These are phyloP conservation scores for Cocos nucifera DNA, from an alignment of 176 grass and related monocot genomes.

Conservation along the genomic window DNA sequence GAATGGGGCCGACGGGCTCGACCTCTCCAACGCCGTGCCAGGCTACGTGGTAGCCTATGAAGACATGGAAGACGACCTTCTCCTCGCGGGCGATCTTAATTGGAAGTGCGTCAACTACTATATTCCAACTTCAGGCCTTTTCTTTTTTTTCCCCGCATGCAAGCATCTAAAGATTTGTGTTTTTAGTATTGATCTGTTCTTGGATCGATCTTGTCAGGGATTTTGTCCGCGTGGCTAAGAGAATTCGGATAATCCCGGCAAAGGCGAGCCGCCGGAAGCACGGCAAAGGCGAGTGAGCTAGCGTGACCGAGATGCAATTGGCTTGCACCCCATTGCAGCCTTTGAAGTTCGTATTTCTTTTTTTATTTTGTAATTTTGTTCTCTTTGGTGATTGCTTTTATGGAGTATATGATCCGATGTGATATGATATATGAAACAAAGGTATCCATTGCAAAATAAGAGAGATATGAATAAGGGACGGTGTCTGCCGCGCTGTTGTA, in stretches of 20 bases:
- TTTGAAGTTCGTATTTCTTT: too few species aligned
- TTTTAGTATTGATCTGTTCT: not conserved
- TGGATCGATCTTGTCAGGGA: constrained; percentile 28
- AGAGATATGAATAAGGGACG: too few species aligned
- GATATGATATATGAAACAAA: too few species aligned
- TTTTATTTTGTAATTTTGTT: too few species aligned
- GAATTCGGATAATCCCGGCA: constrained; percentile 53
- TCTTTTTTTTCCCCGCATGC: not conserved
- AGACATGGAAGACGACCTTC: constrained; percentile 90
- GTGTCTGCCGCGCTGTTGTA: too few species aligned
- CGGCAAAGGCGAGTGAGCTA: not conserved
- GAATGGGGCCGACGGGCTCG: not conserved
- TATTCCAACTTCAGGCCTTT: too few species aligned
- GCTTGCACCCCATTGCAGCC: too few species aligned
- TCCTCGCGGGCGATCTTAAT: constrained; percentile 83
- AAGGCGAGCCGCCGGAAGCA: constrained; percentile 32
- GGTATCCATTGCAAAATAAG: too few species aligned
- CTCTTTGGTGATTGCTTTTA: too few species aligned
- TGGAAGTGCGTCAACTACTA: constrained; percentile 46
- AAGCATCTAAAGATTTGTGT: not conserved
- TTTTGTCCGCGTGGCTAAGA: constrained; percentile 55
- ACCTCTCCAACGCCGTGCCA: constrained; percentile 75
- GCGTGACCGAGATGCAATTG: too few species aligned
- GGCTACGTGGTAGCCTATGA: constrained; percentile 84
- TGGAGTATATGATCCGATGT: too few species aligned